Evolutionary conservation across 352 stramenopile species (phyloP).

Genomic region (Bremia lactucae): DNA sequence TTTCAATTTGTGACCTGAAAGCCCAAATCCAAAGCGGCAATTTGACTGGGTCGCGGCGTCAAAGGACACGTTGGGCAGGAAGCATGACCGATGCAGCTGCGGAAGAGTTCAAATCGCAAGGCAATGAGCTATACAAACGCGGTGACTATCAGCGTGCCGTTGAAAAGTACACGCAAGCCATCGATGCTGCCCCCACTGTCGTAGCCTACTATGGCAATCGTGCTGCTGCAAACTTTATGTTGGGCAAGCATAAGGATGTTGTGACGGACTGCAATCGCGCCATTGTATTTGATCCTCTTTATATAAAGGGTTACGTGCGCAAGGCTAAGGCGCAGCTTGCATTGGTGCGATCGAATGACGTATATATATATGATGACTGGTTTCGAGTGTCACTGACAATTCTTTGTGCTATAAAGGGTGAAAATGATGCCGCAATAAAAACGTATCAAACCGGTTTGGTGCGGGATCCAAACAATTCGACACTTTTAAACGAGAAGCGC

Average conservation of each 20-base stretch:
- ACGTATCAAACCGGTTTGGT: slow-evolving; percentile 64
- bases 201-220: slow-evolving; percentile 87
- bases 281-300: slow-evolving; percentile 83
- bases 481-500: slow-evolving; percentile 62
- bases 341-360: slow-evolving; percentile 26
- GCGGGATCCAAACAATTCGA: slow-evolving; percentile 71
- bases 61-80: slow-evolving; percentile 2
- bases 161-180: slow-evolving; percentile 86
- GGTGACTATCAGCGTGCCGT: slow-evolving; percentile 86
- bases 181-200: slow-evolving; percentile 75
- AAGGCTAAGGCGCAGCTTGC: slow-evolving; percentile 83
- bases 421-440: slow-evolving; percentile 60
- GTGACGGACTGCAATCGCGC: slow-evolving; percentile 85
- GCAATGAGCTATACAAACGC: slow-evolving; percentile 89
- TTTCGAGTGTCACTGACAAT: background rate
- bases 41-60: slow-evolving; percentile 15
- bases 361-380: background rate
- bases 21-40: slow-evolving; percentile 13
- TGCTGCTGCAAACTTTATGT: slow-evolving; percentile 86
- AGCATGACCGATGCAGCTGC: slow-evolving; percentile 44
- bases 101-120: slow-evolving; percentile 77
- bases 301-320: slow-evolving; percentile 87
- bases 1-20: slow-evolving; percentile 2
- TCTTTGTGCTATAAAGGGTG: slow-evolving; percentile 28
- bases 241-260: slow-evolving; percentile 83